Evolutionary conservation across 371 early-diverging fungal species (phyloP), one percentile per base, ranked within the genome.

Genomic region (Edhazardia aedis): DNA sequence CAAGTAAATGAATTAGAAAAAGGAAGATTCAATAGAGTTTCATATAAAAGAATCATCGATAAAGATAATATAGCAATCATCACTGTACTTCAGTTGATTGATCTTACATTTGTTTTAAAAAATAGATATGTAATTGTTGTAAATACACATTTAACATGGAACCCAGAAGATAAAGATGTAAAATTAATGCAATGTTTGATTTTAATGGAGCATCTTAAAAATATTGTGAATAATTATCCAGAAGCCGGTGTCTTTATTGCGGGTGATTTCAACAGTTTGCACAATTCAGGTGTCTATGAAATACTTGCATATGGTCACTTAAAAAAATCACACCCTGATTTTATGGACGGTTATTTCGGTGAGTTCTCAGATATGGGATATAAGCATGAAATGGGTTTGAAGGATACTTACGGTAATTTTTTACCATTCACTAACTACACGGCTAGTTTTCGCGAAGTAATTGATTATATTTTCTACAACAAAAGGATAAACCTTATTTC

Each of bases 391-490:
- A 27, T 64, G 9, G 16, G n/a, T 11, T 53, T 72, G 0, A 27
- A 19, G 1, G 70, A 72, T 28, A 45, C 65, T 3, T 72, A 72
- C 51, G 56, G 47, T 1, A n/a, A n/a, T n/a, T n/a, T n/a, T n/a
- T n/a, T n/a, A n/a, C n/a, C n/a, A n/a, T 70, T 72, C 40, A 72
- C 72, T 1, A 67, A 69, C 50, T 69, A 56, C 40, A 69, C 72
- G 14, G 68, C 70, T 2, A 23, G 26, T 1, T 70, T 69, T 43
- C 55, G 55, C 46, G 70, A 59, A 9, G 66, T 68, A 11, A 64
- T 72, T 21, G 72, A 72, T 47, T 72, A 67, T 51, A 69, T 72
- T 30, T 72, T 69, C 51, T 57, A 67, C 51, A 51, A 56, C 2
- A 58, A 61, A 47, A 47, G 36, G 12, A 39, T 72, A 21, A 28